phyloP scores from a whole-genome alignment of 352 stramenopile genomes.

The Pythium rishiriense region DNA sequence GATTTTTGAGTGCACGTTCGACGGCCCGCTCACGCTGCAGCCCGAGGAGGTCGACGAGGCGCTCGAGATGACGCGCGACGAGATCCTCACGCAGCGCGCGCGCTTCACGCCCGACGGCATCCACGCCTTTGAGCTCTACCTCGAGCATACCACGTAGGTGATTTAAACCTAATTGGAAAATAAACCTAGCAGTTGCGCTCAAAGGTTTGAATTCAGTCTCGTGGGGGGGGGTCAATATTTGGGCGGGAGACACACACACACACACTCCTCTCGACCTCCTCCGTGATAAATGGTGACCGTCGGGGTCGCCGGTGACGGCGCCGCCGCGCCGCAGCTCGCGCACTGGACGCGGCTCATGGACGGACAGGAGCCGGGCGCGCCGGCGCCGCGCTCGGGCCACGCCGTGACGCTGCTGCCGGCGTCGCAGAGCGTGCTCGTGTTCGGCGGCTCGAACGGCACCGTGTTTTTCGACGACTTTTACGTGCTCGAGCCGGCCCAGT shows the following conservation, averaged over 20 bases:
- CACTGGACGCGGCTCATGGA: conserved; percentile 35
- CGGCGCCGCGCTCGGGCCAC: conserved; percentile 51
- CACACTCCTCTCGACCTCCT: background rate
- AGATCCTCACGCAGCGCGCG: conserved; percentile 56
- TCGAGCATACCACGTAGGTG: conserved; percentile 17
- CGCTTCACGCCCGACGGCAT: conserved; percentile 86
- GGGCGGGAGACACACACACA: background rate
- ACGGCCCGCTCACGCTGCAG: conserved; percentile 63
- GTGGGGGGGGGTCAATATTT: background rate
- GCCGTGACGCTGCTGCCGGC: conserved; percentile 54
- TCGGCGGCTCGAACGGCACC: conserved; percentile 60
- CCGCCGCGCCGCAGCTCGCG: background rate
- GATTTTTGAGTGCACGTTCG: conserved; percentile 79
- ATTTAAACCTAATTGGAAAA: conserved; percentile 13
- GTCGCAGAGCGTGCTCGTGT: conserved; percentile 52
- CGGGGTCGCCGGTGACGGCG: background rate
- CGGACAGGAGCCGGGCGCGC: conserved; percentile 7
- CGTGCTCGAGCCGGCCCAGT: conserved; percentile 44
- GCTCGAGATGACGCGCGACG: conserved; percentile 64
- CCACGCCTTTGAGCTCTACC: conserved; percentile 74
- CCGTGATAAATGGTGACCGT: background rate
- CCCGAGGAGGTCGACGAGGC: conserved; percentile 80
- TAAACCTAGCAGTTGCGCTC: conserved; percentile 24
- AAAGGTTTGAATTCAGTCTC: conserved; percentile 20
- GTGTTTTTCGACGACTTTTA: conserved; percentile 66